Evolutionary conservation across 176 grass and related monocot genomes (phyloP), one percentile per base, ranked within the genome.

Genomic region (Triticum urartu): DNA sequence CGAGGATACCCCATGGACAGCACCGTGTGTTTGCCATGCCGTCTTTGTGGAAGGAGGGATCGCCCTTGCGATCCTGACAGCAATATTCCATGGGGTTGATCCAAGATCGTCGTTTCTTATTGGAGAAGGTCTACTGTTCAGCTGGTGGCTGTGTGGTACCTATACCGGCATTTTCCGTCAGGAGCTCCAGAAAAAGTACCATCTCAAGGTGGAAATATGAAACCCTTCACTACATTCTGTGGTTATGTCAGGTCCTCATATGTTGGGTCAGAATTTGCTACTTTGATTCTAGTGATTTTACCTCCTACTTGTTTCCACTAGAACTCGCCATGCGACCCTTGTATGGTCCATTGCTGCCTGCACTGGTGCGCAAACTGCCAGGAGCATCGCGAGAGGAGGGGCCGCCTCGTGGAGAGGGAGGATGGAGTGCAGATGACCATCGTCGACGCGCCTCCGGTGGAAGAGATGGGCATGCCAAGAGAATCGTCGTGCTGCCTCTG

Each of bases 361-460:
- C 96, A 95, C 61, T 98, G 96, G 93, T 95, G 96, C 10, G 96
- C 92, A 1, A 94, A 94, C 48, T 98, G 96, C 43, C 96, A 98
- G 81, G 96, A 98, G 84, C 96, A 98, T 65, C 88, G 93, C 1
- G 96, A 98, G 83, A 95, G 94, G 86, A 95, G 78, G 82, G 76
- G 91, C 8, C 91, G 79, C 58, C 92, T 95, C 9, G 79, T 43
- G 36, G 93, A 95, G 18, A 84, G 86, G 52, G 75, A 18, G 12
- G 75, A 82, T 0, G 86, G 54, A 59, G 18, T 77, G 64, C 92
- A 78, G 4, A 91, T 90, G 93, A 96, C 97, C 5, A 87, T 96
- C 33, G 89, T 99, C 36, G 95, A 94, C 62, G 94, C 97, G 2
- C 94, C 94, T 48, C 84, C 89, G 0, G 80, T 96, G 73, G 94